Base-by-base conservation (phyloP, 805 yeast species). In the Yueomyces sinensis region DNA sequence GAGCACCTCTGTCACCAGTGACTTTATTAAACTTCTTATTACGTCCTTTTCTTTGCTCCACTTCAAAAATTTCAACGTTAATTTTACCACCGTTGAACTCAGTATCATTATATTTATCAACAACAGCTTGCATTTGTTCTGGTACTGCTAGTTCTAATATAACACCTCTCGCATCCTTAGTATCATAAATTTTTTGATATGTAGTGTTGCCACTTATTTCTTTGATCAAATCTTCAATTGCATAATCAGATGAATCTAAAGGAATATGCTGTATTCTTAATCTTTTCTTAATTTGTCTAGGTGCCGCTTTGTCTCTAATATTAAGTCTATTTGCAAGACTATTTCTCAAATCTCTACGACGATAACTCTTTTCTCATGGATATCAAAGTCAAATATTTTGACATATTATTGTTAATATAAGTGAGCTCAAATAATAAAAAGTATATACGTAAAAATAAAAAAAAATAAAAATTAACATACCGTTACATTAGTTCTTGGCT, bases 291-390 rank as follows among this genome's bases (percentile, higher is more conserved):
- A 7, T 20, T 20, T 7, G 24, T 11, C 11, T 20, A 14, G 44
- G 41, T 4, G 41, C 39, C n/a, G 25, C 32, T 17, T 30, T 29
- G 9, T 39, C 41, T 14, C 31, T 16, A n/a, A 40, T 37, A 14
- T 52, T 54, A 13, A 54, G 37, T 31, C 55, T 41, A 13, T 45
- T 39, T 5, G 47, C 56, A 19, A 53, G 36, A 29, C 49, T 42
- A 33, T 52, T 50, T 40, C 60, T 51, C 32, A 52, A 37, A 39
- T 55, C 59, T 35, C 60, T 49, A 31, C 55, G 51, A 41, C 58
- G 58, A 37, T 54, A 54, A 33, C 39, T 46, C 53, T 48, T 9
- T 9, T 11, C 15, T 25, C n/a, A n/a, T n/a, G n/a, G n/a, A n/a
- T n/a, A n/a, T n/a, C n/a, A n/a, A n/a, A n/a, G n/a, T n/a, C n/a